Percentiles rank a stretch among this genome's conserved stretches.
phyloP scores from a whole-genome alignment of 192 early-diverging fungal genomes.

The Entomortierella beljakovae region DNA sequence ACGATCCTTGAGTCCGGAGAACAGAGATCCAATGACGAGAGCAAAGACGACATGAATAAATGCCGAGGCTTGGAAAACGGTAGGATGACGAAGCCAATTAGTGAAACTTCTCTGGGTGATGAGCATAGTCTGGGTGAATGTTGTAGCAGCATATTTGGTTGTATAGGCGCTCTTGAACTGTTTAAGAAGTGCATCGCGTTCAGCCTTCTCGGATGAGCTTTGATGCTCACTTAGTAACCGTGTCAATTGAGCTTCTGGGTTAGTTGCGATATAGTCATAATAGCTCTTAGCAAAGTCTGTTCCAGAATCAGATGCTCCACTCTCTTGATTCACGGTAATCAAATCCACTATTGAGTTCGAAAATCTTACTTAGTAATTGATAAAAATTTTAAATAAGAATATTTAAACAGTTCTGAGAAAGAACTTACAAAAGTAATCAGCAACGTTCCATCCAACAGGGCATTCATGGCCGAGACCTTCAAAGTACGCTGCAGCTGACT shows the following conservation, averaged over 20 bases:
- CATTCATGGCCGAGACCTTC: conserved; percentile 81
- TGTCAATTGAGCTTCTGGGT: conserved; percentile 31
- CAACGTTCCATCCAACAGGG: conserved; percentile 93
- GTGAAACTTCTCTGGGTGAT: conserved; percentile 70
- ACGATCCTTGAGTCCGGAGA: conserved; percentile 46
- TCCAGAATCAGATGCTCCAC: not conserved
- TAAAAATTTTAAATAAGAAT: too few species aligned
- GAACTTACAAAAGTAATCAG: conserved; percentile 84
- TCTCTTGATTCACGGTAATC: conserved; percentile 31
- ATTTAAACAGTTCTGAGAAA: too few species aligned
- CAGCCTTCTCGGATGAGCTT: conserved; percentile 19
- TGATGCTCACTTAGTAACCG: conserved; percentile 23
- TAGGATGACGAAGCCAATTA: conserved; percentile 73
- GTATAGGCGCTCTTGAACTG: conserved; percentile 41
- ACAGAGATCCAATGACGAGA: conserved; percentile 42
- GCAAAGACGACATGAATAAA: conserved; percentile 65
- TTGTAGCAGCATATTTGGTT: conserved; percentile 46
- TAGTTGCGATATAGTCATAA: conserved; percentile 11
- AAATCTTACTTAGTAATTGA: not conserved
- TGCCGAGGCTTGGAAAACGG: conserved; percentile 69
- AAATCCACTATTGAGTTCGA: conserved; percentile 12
- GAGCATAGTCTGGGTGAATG: conserved; percentile 65
- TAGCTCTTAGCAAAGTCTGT: conserved; percentile 38
- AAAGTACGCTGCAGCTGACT: conserved; percentile 80
- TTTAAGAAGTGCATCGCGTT: conserved; percentile 26